These are phyloP conservation scores for Tylopilus rubrobrunneus DNA, from an alignment of 768 basidiomycete genomes.

Conservation along the genomic window DNA sequence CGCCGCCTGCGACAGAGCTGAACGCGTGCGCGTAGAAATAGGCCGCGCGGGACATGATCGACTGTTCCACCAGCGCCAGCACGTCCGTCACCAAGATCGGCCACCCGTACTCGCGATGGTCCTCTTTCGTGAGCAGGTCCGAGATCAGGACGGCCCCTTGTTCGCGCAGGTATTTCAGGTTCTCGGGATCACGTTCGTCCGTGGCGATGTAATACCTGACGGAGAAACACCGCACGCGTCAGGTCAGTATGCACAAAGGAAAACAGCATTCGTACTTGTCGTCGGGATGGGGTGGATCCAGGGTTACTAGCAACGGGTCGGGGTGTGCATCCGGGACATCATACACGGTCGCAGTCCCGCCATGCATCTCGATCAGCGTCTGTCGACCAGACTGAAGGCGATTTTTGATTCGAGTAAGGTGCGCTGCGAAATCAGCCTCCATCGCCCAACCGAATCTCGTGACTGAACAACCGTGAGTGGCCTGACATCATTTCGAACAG, in stretches of 20 bases:
- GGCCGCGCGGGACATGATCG: constrained; percentile 31
- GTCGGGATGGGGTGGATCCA: constrained; percentile 22
- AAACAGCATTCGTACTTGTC: constrained; percentile 16
- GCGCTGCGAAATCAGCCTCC: constrained; percentile 30
- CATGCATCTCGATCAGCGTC: constrained; percentile 19
- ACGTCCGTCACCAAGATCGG: constrained; percentile 41
- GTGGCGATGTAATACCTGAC: constrained; percentile 36
- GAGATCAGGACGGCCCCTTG: constrained; percentile 38
- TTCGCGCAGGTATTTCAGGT: constrained; percentile 29
- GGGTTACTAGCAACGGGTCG: constrained; percentile 16
- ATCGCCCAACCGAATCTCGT: constrained; percentile 31
- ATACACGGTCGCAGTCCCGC: constrained; percentile 12
- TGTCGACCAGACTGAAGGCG: constrained; percentile 20
- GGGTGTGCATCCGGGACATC: constrained; percentile 20
- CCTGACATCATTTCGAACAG: not conserved
- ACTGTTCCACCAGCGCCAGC: constrained; percentile 40
- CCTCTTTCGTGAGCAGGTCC: constrained; percentile 42
- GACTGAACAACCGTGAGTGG: constrained; percentile 17
- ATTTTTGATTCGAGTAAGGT: constrained; percentile 32
- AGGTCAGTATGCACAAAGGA: not conserved
- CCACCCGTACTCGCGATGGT: constrained; percentile 40
- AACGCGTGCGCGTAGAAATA: constrained; percentile 42
- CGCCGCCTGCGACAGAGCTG: constrained; percentile 40
- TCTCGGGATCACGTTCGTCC: constrained; percentile 38
- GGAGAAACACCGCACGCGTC: not conserved